These are phyloP conservation scores for Solanum rostratum DNA, from an alignment of 257 asterid genomes.

Conservation along the genomic window DNA sequence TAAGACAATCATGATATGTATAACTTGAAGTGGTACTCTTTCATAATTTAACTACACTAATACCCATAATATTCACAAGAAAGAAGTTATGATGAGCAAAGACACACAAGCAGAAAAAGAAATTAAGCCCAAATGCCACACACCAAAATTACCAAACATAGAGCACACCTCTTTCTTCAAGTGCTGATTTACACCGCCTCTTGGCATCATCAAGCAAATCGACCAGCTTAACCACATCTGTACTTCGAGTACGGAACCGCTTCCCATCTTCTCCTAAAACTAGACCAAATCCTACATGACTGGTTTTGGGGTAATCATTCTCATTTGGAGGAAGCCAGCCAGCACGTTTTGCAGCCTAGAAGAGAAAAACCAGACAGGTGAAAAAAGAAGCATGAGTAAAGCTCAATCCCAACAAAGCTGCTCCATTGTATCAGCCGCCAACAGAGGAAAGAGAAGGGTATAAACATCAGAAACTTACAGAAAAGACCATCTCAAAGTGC, in stretches of 20 bases:
- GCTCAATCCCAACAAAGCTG: not conserved
- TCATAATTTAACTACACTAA: not conserved
- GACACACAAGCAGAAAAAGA: not conserved
- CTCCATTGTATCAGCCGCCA: not conserved
- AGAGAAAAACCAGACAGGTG: constrained; percentile 7
- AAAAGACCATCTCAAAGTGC: constrained; percentile 88
- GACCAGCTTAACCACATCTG: constrained; percentile 81
- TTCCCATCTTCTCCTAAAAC: constrained; percentile 94
- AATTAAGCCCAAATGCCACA: not conserved
- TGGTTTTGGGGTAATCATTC: constrained; percentile 56
- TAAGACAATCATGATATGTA: constrained; percentile 1
- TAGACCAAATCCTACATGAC: constrained; percentile 89
- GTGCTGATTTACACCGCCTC: constrained; percentile 56
- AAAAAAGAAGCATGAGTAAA: not conserved
- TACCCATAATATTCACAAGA: not conserved
- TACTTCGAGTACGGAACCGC: constrained; percentile 79
- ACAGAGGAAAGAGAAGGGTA: not conserved
- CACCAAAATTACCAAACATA: not conserved
- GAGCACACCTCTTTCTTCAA: constrained; percentile 62
- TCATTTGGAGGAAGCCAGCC: constrained; percentile 88
- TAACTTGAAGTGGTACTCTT: not conserved
- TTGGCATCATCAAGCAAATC: constrained; percentile 94
- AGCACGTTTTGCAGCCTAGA: constrained; percentile 78
- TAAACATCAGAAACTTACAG: constrained; percentile 39
- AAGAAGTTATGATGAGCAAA: not conserved